Evolutionary conservation across 1,139 yeast genomes (phyloP).

Genomic region (Candida gigantensis): DNA sequence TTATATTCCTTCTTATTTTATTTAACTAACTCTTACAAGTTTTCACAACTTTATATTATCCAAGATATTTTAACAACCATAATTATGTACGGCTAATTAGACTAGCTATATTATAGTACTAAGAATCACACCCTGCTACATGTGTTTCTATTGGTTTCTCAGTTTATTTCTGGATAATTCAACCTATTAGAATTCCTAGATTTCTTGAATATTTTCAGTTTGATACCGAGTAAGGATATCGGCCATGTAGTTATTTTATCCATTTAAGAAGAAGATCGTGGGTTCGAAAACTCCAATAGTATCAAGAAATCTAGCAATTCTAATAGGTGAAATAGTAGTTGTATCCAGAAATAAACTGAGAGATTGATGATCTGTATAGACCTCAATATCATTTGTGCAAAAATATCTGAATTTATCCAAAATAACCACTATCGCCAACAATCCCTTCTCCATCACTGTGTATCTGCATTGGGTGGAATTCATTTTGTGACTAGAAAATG

Average conservation of each 20-base stretch:
- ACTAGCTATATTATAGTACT: no score
- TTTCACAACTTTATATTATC: no score
- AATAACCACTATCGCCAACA: background rate
- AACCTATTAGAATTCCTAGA: no score
- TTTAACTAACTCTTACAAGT: no score
- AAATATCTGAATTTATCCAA: background rate
- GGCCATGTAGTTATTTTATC: background rate
- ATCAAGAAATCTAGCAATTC: slow-evolving; percentile 1
- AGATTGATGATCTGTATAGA: background rate
- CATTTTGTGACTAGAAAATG: background rate
- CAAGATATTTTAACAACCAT: no score
- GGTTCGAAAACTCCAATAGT: background rate
- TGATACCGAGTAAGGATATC: slow-evolving; percentile 1
- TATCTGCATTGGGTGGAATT: background rate
- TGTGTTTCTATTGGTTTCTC: no score
- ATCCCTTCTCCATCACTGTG: slow-evolving; percentile 2
- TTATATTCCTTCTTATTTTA: no score
- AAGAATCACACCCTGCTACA: no score
- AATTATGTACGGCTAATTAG: no score
- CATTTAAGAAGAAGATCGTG: background rate
- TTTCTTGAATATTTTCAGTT: background rate
- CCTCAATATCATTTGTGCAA: background rate
- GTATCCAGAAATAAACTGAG: background rate
- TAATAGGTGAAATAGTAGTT: background rate
- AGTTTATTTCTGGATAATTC: no score